These are phyloP conservation scores for Fraxinus xanthoxyloides DNA, from an alignment of 305 asterid genomes.

Conservation along the genomic window DNA sequence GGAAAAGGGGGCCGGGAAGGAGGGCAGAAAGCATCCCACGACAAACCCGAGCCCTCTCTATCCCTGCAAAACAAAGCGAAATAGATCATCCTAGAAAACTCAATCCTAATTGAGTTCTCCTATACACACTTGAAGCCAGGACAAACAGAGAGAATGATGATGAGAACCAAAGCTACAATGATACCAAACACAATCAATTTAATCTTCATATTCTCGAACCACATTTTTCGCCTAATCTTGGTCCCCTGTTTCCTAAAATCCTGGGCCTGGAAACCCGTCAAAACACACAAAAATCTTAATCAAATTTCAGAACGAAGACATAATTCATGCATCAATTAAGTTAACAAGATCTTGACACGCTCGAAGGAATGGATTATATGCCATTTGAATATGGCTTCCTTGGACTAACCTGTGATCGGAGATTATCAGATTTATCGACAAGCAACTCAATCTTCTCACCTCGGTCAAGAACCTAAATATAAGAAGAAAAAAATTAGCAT, in stretches of 20 bases:
- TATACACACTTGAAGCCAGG: not conserved
- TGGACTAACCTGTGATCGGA: conserved; percentile 39
- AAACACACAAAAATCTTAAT: not conserved
- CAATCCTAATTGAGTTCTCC: not conserved
- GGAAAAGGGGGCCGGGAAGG: too few species aligned
- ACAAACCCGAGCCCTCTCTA: not conserved
- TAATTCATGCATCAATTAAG: not conserved
- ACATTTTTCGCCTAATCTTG: conserved; percentile 7
- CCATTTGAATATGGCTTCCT: not conserved
- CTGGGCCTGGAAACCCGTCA: not conserved
- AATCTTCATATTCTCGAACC: conserved; percentile 17
- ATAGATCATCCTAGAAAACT: not conserved
- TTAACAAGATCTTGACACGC: not conserved
- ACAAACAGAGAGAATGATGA: conserved; percentile 1
- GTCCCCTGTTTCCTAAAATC: conserved; percentile 4
- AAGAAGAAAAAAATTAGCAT: not conserved
- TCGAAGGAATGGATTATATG: too few species aligned
- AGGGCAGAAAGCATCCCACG: not conserved
- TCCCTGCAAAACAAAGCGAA: not conserved
- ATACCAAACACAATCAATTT: conserved; percentile 5
- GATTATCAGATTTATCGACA: conserved; percentile 48
- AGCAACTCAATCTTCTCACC: conserved; percentile 49
- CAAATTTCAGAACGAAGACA: not conserved
- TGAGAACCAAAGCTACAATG: conserved; percentile 5
- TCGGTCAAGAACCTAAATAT: conserved; percentile 41